Evolutionary conservation across 192 early-diverging fungal genomes (phyloP).

Genomic region (Backusella australiensis): DNA sequence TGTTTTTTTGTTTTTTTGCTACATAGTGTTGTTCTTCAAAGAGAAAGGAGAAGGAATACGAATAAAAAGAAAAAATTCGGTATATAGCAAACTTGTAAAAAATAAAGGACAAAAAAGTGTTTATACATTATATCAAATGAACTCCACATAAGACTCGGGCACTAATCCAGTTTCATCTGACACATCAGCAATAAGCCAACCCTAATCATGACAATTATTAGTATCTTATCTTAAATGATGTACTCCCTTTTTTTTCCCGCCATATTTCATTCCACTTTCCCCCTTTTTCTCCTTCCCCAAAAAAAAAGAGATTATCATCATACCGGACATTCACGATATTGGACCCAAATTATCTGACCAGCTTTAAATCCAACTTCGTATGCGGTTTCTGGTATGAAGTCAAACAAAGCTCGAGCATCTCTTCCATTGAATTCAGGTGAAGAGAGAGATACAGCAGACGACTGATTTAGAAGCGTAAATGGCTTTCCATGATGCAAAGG

Average conservation of each 20-base stretch:
- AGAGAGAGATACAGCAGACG: conserved; percentile 22
- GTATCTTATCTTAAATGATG: background rate
- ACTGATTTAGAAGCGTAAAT: conserved; percentile 20
- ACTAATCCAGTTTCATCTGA: conserved; percentile 64
- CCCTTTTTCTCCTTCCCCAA: background rate
- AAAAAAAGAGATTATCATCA: background rate
- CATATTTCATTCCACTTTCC: background rate
- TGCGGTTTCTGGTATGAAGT: conserved; percentile 70
- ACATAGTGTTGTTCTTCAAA: too few species aligned
- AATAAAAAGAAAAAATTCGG: too few species aligned
- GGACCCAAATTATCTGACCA: conserved; percentile 63
- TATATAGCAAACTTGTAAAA: too few species aligned
- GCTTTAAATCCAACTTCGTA: conserved; percentile 65
- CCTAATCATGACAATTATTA: conserved; percentile 21
- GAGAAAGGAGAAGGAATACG: too few species aligned
- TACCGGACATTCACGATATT: conserved; percentile 64
- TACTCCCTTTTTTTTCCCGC: background rate
- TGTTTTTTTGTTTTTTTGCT: too few species aligned
- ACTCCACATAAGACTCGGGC: conserved; percentile 76
- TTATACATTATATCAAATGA: conserved; percentile 30
- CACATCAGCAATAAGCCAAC: conserved; percentile 74
- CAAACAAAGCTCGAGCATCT: conserved; percentile 62
- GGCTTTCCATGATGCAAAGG: conserved; percentile 38
- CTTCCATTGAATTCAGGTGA: conserved; percentile 41
- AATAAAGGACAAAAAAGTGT: too few species aligned